phyloP scores from a whole-genome alignment of 768 basidiomycete genomes.

The Roridomyces roridus region DNA sequence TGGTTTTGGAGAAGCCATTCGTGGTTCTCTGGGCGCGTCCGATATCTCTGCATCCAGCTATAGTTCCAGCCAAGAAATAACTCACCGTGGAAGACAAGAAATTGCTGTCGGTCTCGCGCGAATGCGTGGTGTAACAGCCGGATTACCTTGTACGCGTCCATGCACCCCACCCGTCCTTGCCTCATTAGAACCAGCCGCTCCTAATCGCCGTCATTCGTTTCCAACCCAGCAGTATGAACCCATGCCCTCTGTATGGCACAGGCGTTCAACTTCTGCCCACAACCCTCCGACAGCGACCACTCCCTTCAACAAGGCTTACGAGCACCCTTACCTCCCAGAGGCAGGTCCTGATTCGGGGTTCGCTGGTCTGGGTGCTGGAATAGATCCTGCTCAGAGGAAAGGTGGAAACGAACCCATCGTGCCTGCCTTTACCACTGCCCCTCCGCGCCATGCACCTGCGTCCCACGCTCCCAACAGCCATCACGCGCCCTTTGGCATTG shows the following conservation, averaged over 20 bases:
- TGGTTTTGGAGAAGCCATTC: conserved; percentile 20
- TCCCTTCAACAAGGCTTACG: conserved; percentile 23
- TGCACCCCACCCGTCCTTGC: neutral
- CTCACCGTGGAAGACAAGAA: conserved; percentile 21
- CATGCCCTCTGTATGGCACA: neutral
- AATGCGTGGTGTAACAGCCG: conserved; percentile 12
- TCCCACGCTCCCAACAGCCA: too few species aligned
- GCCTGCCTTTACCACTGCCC: conserved; percentile 1
- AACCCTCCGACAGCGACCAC: conserved; percentile 19
- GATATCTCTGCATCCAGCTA: conserved; percentile 10
- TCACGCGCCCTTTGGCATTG: too few species aligned
- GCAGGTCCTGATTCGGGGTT: conserved; percentile 13
- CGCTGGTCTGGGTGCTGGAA: conserved; percentile 22
- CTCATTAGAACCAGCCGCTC: conserved; percentile 14
- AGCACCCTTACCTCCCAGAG: neutral
- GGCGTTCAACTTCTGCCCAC: conserved; percentile 9
- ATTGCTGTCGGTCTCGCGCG: conserved; percentile 21
- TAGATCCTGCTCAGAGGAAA: conserved; percentile 11
- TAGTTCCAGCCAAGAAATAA: conserved; percentile 20
- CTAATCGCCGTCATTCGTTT: conserved; percentile 19
- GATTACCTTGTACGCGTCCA: conserved; percentile 18
- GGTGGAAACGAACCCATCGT: conserved; percentile 3
- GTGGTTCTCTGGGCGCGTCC: conserved; percentile 17
- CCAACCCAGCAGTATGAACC: conserved; percentile 19
- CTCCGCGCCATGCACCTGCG: too few species aligned